A percentile compares a stretch with the other conserved stretches of the same genome.
phyloP scores from a whole-genome alignment of 306 rosid genomes.

The Abrus precatorius region DNA sequence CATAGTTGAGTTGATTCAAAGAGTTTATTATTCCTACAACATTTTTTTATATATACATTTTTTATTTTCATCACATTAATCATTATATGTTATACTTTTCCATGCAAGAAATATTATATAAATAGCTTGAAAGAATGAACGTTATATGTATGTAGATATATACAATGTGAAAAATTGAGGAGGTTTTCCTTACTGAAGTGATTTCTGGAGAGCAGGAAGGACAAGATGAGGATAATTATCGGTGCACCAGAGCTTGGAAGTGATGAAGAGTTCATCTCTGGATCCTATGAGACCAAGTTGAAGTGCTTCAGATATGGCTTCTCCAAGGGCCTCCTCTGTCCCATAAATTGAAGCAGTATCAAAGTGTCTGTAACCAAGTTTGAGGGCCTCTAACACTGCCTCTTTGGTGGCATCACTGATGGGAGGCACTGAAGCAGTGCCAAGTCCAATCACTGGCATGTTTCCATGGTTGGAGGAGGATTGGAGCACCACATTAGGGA shows the following conservation, averaged over 20 bases:
- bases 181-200: constrained; percentile 37
- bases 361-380: constrained; percentile 41
- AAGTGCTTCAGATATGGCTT: constrained; percentile 47
- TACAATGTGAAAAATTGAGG: neutral
- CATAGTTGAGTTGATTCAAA: neutral
- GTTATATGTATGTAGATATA: neutral
- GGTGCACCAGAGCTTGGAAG: constrained; percentile 47
- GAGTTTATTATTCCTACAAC: too few species aligned
- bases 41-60: too few species aligned
- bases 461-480: neutral
- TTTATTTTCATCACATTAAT: too few species aligned
- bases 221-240: constrained; percentile 38
- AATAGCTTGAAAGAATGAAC: too few species aligned
- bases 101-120: too few species aligned
- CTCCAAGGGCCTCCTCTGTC: constrained; percentile 35
- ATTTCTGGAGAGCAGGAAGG: constrained; percentile 23
- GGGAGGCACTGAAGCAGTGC: neutral
- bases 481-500: constrained; percentile 9
- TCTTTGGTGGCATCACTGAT: neutral
- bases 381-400: constrained; percentile 41
- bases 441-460: constrained; percentile 38
- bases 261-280: constrained; percentile 46
- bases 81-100: too few species aligned
- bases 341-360: constrained; percentile 44
- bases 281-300: constrained; percentile 34